Conservation (phyloP, 192 early-diverging fungal genomes). For the Entomortierella chlamydospora region DNA sequence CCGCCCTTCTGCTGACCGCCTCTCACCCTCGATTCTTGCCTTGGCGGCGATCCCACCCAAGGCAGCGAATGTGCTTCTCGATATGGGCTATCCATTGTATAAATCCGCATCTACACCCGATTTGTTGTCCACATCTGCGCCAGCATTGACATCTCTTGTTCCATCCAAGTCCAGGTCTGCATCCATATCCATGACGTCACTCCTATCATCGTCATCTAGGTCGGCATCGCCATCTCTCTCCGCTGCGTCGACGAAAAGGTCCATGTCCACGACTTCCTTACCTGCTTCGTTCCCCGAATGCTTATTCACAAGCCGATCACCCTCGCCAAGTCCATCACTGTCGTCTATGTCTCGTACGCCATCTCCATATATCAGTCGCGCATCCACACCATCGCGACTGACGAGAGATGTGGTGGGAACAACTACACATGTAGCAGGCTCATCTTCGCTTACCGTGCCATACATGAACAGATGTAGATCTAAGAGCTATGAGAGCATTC, state of each 20-base stretch:
- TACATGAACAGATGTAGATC: no score
- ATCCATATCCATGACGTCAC: conserved; percentile 1
- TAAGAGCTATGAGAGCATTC: no score
- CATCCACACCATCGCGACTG: no score
- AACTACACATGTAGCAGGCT: no score
- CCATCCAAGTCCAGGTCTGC: neutral
- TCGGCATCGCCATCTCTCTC: conserved; percentile 4
- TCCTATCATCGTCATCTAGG: neutral
- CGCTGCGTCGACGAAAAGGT: neutral
- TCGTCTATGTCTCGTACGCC: neutral
- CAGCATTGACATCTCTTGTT: neutral
- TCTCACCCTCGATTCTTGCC: neutral
- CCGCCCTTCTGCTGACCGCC: neutral
- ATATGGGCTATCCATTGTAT: conserved; percentile 13
- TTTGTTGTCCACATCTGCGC: neutral
- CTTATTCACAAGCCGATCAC: neutral
- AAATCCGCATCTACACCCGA: neutral
- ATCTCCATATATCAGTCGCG: neutral
- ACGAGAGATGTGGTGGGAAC: no score
- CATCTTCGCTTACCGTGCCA: no score
- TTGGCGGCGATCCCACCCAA: neutral
- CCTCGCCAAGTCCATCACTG: neutral
- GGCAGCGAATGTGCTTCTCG: conserved; percentile 4
- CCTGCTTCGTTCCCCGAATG: neutral
- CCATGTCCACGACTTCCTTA: neutral